phyloP scores from a whole-genome alignment of 345 rosid genomes.

The Eucalyptus tenuipes region DNA sequence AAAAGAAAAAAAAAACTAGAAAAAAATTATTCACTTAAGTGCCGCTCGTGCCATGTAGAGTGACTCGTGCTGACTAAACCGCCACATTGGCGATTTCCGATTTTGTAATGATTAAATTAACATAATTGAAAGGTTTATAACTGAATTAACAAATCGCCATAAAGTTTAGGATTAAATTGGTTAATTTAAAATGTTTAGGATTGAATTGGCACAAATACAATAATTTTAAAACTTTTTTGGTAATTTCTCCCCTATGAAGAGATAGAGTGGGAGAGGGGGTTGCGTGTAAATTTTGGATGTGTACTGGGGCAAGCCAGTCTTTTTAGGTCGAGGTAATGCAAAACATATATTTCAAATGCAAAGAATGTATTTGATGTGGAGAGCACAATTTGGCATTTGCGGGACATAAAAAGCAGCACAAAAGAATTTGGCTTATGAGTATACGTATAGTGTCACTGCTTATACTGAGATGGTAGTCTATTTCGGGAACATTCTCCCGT shows the following conservation, averaged over 20 bases:
- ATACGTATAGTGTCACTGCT: neutral
- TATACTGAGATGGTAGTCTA: no score
- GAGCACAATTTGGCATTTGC: neutral
- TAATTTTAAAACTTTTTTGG: neutral
- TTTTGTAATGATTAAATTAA: no score
- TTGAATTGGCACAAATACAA: no score
- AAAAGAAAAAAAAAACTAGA: no score
- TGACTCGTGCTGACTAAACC: fast-evolving
- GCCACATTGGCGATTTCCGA: fast-evolving
- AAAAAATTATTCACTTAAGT: no score
- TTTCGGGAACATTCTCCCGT: no score
- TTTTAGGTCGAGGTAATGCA: neutral
- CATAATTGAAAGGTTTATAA: fast-evolving
- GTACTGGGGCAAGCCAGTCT: neutral
- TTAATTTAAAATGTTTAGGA: neutral
- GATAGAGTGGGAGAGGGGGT: neutral
- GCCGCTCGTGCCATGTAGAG: fast-evolving
- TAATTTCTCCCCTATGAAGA: neutral
- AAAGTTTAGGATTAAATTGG: no score
- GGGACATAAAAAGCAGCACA: neutral
- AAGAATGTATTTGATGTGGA: neutral
- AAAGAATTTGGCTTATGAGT: neutral
- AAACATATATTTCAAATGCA: neutral
- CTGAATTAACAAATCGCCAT: fast-evolving
- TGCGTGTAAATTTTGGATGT: neutral